phyloP scores from a whole-genome alignment of 768 basidiomycete species.

The Trametes villosa region DNA sequence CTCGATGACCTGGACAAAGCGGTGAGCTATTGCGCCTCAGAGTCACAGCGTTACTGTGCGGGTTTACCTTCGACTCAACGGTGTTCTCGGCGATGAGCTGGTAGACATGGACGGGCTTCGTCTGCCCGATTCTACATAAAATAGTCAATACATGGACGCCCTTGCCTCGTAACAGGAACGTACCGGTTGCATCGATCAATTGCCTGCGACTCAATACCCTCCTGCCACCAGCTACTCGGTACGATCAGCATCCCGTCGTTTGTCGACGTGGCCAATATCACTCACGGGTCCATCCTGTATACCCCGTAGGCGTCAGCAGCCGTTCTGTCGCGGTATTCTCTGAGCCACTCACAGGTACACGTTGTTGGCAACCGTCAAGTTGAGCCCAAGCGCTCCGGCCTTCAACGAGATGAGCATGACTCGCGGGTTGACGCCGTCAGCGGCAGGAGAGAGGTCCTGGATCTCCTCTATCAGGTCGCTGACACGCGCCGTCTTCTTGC shows the following conservation, averaged over 20 bases:
- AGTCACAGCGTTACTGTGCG: background rate
- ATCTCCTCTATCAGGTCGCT: conserved; percentile 26
- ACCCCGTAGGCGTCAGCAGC: conserved; percentile 7
- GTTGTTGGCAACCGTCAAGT: conserved; percentile 88
- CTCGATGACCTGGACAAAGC: conserved; percentile 60
- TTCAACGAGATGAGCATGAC: conserved; percentile 90
- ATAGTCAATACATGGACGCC: background rate
- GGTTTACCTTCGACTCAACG: conserved; percentile 75
- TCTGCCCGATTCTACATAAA: conserved; percentile 70
- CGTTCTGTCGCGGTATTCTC: background rate
- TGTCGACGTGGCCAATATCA: conserved; percentile 25
- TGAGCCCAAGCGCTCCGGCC: conserved; percentile 81
- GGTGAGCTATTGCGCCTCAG: background rate
- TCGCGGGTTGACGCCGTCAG: conserved; percentile 56
- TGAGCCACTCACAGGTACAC: conserved; percentile 68
- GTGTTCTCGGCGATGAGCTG: conserved; percentile 91
- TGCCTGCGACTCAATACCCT: conserved; percentile 85
- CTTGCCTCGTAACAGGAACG: background rate
- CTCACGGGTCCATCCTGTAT: conserved; percentile 83
- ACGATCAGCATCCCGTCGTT: background rate
- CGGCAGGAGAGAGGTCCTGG: background rate
- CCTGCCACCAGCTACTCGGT: conserved; percentile 89
- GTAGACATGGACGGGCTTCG: conserved; percentile 81
- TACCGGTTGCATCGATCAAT: conserved; percentile 79
- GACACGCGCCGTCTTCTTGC: conserved; percentile 38